Conservation (phyloP, 805 yeast genomes). For the Kuraishia cidri region DNA sequence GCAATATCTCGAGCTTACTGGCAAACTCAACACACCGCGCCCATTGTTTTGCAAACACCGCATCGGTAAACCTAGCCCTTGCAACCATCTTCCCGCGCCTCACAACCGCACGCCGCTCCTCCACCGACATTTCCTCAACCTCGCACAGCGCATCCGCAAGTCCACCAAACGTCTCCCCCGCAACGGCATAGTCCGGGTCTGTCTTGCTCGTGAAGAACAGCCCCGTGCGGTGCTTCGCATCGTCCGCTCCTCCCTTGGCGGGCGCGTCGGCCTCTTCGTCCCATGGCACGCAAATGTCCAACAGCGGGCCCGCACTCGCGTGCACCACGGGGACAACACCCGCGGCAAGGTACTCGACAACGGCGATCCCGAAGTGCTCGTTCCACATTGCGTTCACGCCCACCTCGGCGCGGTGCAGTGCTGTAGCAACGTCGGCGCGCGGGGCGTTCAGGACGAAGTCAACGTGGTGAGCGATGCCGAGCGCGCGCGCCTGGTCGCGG, state of each 20-base stretch:
- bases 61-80: conserved; percentile 4
- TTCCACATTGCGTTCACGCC: conserved; percentile 99
- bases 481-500: conserved; percentile 28
- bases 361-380: conserved; percentile 97
- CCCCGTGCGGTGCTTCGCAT: conserved; percentile 46
- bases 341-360: conserved; percentile 83
- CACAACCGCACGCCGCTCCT: conserved; percentile 4
- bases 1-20: conserved; percentile 5
- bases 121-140: conserved; percentile 9
- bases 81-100: conserved; percentile 5
- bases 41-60: conserved; percentile 3
- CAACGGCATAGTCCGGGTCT: conserved; percentile 52
- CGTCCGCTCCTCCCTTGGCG: conserved; percentile 4
- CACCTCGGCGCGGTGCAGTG: conserved; percentile 47
- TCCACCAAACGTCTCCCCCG: conserved; percentile 23
- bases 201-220: conserved; percentile 55
- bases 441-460: conserved; percentile 68
- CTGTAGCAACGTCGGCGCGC: conserved; percentile 48
- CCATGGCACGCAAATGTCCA: conserved; percentile 73
- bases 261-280: conserved; percentile 19
- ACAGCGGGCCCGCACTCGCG: conserved; percentile 90
- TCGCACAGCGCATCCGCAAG: conserved; percentile 36
- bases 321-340: conserved; percentile 88
- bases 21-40: conserved; percentile 2
- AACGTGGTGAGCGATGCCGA: conserved; percentile 29